phyloP scores from a whole-genome alignment of 805 yeast species.

The Komagataella pseudopastoris region DNA sequence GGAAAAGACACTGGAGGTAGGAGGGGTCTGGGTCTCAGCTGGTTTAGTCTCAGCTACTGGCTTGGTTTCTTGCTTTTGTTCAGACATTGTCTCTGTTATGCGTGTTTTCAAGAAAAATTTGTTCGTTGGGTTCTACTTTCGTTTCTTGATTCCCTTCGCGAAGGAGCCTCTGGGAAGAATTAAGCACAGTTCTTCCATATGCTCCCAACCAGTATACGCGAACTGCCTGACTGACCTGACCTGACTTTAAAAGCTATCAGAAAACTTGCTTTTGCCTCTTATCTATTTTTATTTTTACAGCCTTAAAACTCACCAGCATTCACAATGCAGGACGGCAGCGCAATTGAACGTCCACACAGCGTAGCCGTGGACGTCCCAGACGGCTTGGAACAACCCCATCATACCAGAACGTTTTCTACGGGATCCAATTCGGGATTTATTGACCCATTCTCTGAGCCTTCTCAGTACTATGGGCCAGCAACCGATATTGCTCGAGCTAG shows the following conservation, averaged over 20 bases:
- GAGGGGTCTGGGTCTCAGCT: conserved; percentile 35
- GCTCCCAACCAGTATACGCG: background rate
- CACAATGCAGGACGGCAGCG: background rate
- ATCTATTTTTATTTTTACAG: background rate
- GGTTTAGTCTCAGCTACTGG: background rate
- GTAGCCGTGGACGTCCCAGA: background rate
- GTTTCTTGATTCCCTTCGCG: background rate
- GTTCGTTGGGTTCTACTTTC: background rate
- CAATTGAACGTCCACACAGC: background rate
- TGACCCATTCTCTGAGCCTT: conserved; percentile 60
- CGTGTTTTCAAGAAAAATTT: background rate
- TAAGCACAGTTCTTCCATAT: too few species aligned
- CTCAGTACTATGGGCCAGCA: conserved; percentile 52
- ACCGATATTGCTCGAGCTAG: conserved; percentile 38
- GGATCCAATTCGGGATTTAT: conserved; percentile 6
- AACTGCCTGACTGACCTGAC: background rate
- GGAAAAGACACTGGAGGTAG: conserved; percentile 75
- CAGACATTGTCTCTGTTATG: background rate
- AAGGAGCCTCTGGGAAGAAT: background rate
- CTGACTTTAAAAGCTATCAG: background rate
- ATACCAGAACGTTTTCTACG: background rate
- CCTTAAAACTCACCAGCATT: background rate
- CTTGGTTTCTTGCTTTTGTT: background rate
- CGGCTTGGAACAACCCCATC: background rate
- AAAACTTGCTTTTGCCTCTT: background rate